phyloP scores from a whole-genome alignment of 108 stramenopile genomes.

The Nitzschia putrida region DNA sequence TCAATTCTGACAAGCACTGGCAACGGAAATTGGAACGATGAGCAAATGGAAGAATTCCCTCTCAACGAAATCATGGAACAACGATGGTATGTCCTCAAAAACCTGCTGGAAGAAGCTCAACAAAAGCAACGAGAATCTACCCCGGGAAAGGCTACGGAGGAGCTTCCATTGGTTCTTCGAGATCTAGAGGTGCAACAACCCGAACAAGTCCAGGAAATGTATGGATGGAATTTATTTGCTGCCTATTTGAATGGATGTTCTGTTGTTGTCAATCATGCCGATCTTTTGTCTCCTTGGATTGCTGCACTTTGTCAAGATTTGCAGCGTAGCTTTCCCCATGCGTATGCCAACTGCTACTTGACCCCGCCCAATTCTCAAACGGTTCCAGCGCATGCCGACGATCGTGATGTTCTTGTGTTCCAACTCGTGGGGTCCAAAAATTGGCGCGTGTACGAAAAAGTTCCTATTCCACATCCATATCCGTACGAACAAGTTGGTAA shows the following conservation, averaged over 20 bases:
- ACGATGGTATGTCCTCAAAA: conserved; percentile 47
- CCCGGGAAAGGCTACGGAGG: background rate
- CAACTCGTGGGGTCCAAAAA: conserved; percentile 73
- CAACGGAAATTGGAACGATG: conserved; percentile 25
- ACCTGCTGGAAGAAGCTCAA: conserved; percentile 43
- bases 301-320: conserved; percentile 71
- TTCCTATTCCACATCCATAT: conserved; percentile 73
- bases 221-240: conserved; percentile 56
- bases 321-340: conserved; percentile 67
- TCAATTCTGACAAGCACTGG: background rate
- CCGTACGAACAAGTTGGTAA: conserved; percentile 88
- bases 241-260: conserved; percentile 80
- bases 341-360: conserved; percentile 78
- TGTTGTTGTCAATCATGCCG: conserved; percentile 79
- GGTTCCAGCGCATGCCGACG: conserved; percentile 84
- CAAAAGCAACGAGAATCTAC: background rate
- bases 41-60: conserved; percentile 15
- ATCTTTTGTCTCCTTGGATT: conserved; percentile 46
- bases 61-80: conserved; percentile 38
- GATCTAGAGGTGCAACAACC: conserved; percentile 40
- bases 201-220: conserved; percentile 37
- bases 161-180: conserved; percentile 51
- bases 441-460: conserved; percentile 74
- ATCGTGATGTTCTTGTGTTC: conserved; percentile 86
- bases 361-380: conserved; percentile 78